Conservation (phyloP, 805 yeast genomes). For the Jamesozyma lodderae region DNA sequence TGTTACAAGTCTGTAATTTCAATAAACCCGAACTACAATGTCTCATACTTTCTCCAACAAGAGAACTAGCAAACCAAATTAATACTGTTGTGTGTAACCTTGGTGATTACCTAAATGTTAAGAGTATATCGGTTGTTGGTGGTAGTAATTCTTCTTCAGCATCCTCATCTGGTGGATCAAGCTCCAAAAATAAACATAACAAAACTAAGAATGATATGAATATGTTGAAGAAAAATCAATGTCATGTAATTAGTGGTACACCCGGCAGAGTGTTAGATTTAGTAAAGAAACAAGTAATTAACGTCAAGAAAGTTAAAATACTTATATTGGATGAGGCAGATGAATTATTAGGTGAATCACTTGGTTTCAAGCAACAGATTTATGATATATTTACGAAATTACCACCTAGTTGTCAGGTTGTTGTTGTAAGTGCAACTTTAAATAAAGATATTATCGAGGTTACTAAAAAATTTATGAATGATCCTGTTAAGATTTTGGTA, state of each 20-base stretch:
- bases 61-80: slow-evolving; percentile 92
- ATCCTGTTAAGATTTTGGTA: slow-evolving; percentile 89
- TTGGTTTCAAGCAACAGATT: slow-evolving; percentile 93
- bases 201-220: slow-evolving; percentile 73
- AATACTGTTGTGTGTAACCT: slow-evolving; percentile 77
- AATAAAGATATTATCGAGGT: slow-evolving; percentile 87
- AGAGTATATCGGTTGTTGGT: slow-evolving; percentile 88
- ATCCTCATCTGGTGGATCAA: background rate
- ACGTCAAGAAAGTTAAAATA: slow-evolving; percentile 74
- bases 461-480: slow-evolving; percentile 87
- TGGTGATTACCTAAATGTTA: slow-evolving; percentile 81
- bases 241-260: slow-evolving; percentile 91
- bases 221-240: slow-evolving; percentile 59
- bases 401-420: slow-evolving; percentile 88
- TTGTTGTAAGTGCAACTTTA: slow-evolving; percentile 89
- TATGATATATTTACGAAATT: slow-evolving; percentile 84
- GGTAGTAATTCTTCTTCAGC: slow-evolving; percentile 34
- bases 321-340: slow-evolving; percentile 94
- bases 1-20: slow-evolving; percentile 77
- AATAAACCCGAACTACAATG: slow-evolving; percentile 75
- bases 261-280: slow-evolving; percentile 94
- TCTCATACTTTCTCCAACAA: slow-evolving; percentile 84
- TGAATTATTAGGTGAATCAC: slow-evolving; percentile 73
- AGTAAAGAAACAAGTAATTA: slow-evolving; percentile 72
- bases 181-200: slow-evolving; percentile 28